Conservation (phyloP, 805 yeast genomes). For the Vanderwaltozyma verrucispora region DNA sequence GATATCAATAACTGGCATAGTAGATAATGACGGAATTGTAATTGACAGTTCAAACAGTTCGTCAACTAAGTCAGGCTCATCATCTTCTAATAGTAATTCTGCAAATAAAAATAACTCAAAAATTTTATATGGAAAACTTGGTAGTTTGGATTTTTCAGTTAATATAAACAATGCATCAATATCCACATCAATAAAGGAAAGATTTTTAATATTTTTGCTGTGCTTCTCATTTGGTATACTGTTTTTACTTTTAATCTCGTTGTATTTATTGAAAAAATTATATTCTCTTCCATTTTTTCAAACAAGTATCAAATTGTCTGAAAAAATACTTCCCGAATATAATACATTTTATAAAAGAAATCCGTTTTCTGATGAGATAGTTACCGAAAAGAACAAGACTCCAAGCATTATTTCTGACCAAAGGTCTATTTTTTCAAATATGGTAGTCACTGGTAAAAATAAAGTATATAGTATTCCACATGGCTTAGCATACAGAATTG, state of each 20-base stretch:
- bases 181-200: neutral
- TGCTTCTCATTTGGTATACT: neutral
- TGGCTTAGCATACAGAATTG: constrained; percentile 17
- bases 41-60: neutral
- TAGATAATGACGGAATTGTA: constrained; percentile 3
- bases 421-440: neutral
- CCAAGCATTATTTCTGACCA: neutral
- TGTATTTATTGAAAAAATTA: neutral
- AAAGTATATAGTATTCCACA: constrained; percentile 13
- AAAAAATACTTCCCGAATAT: neutral
- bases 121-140: neutral
- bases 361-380: too few species aligned
- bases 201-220: neutral
- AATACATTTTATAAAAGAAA: neutral
- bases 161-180: neutral
- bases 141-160: neutral
- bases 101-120: neutral
- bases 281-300: neutral
- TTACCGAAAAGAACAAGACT: too few species aligned
- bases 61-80: neutral
- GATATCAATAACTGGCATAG: constrained; percentile 17
- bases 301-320: neutral
- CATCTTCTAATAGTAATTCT: neutral
- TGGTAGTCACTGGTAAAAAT: constrained; percentile 3
- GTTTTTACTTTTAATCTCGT: neutral